Evolutionary conservation across 2,329 filamentous ascomycete species (phyloP).

Genomic region (Penicillium aurantiogriseum): DNA sequence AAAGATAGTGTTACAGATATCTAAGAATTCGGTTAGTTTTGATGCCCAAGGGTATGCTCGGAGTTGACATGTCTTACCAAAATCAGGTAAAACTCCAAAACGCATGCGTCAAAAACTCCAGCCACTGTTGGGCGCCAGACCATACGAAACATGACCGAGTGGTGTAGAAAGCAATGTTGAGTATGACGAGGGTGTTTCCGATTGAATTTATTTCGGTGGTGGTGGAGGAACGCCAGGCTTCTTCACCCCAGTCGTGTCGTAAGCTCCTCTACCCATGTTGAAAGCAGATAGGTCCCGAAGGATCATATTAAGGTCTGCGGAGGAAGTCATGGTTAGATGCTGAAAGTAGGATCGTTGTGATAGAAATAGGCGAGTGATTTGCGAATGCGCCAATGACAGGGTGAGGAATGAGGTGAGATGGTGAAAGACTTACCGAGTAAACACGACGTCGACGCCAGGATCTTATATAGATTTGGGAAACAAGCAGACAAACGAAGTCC

Average conservation of each 20-base stretch:
- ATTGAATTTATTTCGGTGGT: conserved; percentile 37
- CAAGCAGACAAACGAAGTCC: conserved; percentile 22
- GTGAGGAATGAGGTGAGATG: conserved; percentile 21
- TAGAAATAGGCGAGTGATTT: not conserved
- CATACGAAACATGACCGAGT: conserved; percentile 17
- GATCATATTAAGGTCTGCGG: conserved; percentile 42
- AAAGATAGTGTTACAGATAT: conserved; percentile 34
- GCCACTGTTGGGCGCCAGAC: conserved; percentile 26
- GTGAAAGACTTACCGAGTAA: conserved; percentile 22
- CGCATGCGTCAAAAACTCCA: conserved; percentile 28
- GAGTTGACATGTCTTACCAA: conserved; percentile 27
- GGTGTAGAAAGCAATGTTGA: conserved; percentile 22
- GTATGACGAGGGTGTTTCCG: conserved; percentile 19
- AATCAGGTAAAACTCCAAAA: conserved; percentile 25
- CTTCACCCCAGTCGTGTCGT: conserved; percentile 53
- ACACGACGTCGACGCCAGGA: conserved; percentile 20
- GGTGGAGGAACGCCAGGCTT: conserved; percentile 49
- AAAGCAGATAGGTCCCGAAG: conserved; percentile 41
- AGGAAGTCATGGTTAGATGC: conserved; percentile 33
- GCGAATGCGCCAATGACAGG: conserved; percentile 6
- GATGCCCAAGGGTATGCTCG: conserved; percentile 21
- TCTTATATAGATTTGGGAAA: conserved; percentile 24
- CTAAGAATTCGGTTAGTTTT: conserved; percentile 23
- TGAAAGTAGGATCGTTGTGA: not conserved
- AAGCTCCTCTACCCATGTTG: conserved; percentile 54